Conservation (phyloP, 768 basidiomycete species). For the Termitomyces heimii region DNA sequence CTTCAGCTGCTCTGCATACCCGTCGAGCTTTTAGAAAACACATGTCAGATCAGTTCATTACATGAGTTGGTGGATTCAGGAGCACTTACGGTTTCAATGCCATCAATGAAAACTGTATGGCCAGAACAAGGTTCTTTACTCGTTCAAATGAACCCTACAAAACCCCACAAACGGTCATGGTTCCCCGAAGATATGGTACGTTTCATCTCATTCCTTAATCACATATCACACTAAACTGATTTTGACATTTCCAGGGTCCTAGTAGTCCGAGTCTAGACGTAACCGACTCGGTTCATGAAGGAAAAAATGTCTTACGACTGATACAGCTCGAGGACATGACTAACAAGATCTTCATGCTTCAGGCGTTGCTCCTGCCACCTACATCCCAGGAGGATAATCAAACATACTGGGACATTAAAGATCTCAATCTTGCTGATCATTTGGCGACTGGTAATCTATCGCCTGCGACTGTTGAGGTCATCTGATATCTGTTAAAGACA, state of each 20-base stretch:
- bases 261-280: slow-evolving; percentile 29
- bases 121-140: slow-evolving; percentile 39
- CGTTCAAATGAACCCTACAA: slow-evolving; percentile 37
- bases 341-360: slow-evolving; percentile 38
- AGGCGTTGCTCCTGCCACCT: slow-evolving; percentile 20
- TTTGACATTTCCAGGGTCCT: slow-evolving; percentile 18
- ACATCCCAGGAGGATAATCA: background rate
- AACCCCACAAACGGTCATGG: slow-evolving; percentile 28
- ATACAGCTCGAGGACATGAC: slow-evolving; percentile 41
- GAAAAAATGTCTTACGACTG: slow-evolving; percentile 42
- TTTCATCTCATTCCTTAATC: background rate
- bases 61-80: slow-evolving; percentile 14
- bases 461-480: slow-evolving; percentile 6
- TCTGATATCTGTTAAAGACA: background rate
- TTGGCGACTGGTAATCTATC: background rate
- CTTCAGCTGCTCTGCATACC: slow-evolving; percentile 30
- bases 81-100: slow-evolving; percentile 19
- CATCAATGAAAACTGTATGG: slow-evolving; percentile 29
- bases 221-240: background rate
- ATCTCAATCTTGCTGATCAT: background rate
- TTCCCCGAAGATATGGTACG: slow-evolving; percentile 39
- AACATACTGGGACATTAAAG: slow-evolving; percentile 1
- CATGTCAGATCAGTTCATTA: slow-evolving; percentile 9
- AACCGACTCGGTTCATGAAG: slow-evolving; percentile 32
- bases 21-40: slow-evolving; percentile 14